A percentile compares a stretch with the other conserved stretches of the same genome.
phyloP scores from a whole-genome alignment of 2,329 filamentous ascomycete species.

The Trichoderma hamatum region DNA sequence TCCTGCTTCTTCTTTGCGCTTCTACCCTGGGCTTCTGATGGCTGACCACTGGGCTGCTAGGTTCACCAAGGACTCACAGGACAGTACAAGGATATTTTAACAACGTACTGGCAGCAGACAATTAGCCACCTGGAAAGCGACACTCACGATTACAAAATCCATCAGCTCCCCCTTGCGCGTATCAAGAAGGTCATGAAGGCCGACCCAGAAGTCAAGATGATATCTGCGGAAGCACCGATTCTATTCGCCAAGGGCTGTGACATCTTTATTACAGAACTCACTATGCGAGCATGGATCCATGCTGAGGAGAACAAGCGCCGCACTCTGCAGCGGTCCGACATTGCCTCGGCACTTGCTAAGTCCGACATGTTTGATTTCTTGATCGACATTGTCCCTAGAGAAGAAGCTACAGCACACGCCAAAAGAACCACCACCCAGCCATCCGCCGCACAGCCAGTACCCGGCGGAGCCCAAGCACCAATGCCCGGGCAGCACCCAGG shows the following conservation, averaged over 20 bases:
- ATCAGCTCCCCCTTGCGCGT: constrained; percentile 92
- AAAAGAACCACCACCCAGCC: constrained; percentile 69
- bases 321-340: constrained; percentile 93
- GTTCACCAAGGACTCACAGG: constrained; percentile 94
- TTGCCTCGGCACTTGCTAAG: constrained; percentile 92
- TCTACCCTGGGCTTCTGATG: neutral
- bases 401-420: constrained; percentile 84
- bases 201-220: constrained; percentile 99
- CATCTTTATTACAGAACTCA: constrained; percentile 98
- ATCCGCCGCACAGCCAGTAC: constrained; percentile 46
- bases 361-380: constrained; percentile 99
- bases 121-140: constrained; percentile 95
- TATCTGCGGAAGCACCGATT: constrained; percentile 96
- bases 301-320: constrained; percentile 98
- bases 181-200: constrained; percentile 99
- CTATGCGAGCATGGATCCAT: constrained; percentile 99
- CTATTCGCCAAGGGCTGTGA: constrained; percentile 98
- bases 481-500: constrained; percentile 56
- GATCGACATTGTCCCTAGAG: constrained; percentile 96
- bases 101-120: constrained; percentile 98
- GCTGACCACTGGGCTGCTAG: constrained; percentile 47
- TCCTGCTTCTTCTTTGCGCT: neutral
- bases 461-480: constrained; percentile 55
- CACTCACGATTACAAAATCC: constrained; percentile 96
- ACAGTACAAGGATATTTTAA: constrained; percentile 94